These are phyloP conservation scores for Spiromastix sp. DNA, from an alignment of 2,329 filamentous ascomycete species.

Conservation along the genomic window DNA sequence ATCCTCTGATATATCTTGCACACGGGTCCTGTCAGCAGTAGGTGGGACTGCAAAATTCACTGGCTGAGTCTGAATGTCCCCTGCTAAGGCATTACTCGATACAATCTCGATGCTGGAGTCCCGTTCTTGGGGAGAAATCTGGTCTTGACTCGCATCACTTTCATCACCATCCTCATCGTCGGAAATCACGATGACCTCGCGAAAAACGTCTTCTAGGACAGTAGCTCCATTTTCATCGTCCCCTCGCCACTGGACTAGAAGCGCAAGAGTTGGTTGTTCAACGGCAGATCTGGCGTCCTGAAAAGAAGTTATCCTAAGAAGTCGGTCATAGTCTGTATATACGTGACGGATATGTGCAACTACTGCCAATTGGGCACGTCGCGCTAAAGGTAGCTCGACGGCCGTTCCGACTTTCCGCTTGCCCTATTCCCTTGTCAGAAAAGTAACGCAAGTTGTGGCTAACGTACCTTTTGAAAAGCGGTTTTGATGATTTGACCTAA, in stretches of 20 bases:
- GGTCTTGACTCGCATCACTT: conserved; percentile 27
- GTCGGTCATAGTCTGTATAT: conserved; percentile 52
- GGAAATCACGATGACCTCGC: conserved; percentile 54
- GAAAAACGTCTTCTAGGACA: conserved; percentile 51
- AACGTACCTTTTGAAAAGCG: conserved; percentile 47
- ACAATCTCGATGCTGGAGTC: conserved; percentile 34
- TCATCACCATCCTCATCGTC: conserved; percentile 46
- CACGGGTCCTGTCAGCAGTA: conserved; percentile 10
- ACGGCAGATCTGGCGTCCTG: conserved; percentile 45
- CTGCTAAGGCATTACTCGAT: conserved; percentile 26
- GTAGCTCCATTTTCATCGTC: conserved; percentile 44
- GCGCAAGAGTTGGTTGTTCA: conserved; percentile 45
- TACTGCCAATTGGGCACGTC: conserved; percentile 51
- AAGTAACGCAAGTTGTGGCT: conserved; percentile 5
- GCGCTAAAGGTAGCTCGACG: conserved; percentile 42
- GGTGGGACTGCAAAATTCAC: conserved; percentile 16
- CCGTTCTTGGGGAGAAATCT: conserved; percentile 16
- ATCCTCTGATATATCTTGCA: conserved; percentile 24
- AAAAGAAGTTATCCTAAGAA: conserved; percentile 44
- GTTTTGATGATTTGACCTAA: conserved; percentile 48
- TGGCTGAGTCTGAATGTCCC: conserved; percentile 24
- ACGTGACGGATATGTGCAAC: conserved; percentile 52
- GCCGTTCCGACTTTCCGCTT: conserved; percentile 49
- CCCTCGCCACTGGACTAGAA: conserved; percentile 53
- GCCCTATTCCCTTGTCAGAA: conserved; percentile 31